Conservation (phyloP, 768 basidiomycete species). For the Xerocomellus amylosporus region DNA sequence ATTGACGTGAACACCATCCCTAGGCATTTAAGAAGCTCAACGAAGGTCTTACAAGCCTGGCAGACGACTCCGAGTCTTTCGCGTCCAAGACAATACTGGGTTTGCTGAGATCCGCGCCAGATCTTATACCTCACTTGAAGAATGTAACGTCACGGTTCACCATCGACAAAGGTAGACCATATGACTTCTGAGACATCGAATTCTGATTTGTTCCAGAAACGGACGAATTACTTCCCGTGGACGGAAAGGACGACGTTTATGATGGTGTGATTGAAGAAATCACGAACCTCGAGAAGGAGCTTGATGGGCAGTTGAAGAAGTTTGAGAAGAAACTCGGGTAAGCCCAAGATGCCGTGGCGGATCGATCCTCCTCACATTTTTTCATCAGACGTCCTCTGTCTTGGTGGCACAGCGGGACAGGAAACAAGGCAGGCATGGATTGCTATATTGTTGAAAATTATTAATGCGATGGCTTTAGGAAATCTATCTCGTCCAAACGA, state of each 20-base stretch:
- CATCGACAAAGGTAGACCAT: conserved; percentile 52
- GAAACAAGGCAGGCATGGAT: conserved; percentile 61
- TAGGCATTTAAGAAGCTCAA: conserved; percentile 77
- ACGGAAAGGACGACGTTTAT: conserved; percentile 85
- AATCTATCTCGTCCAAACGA: conserved; percentile 84
- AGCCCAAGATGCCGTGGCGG: conserved; percentile 2
- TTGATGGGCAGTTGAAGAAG: conserved; percentile 65
- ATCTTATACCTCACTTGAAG: conserved; percentile 67
- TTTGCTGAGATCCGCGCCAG: conserved; percentile 77
- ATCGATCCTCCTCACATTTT: conserved; percentile 15
- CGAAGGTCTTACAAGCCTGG: conserved; percentile 60
- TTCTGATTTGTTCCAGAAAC: conserved; percentile 42
- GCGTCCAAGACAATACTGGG: conserved; percentile 72
- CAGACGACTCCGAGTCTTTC: conserved; percentile 68
- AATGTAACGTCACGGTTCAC: conserved; percentile 69
- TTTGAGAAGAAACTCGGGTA: conserved; percentile 71
- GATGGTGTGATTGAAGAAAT: conserved; percentile 78
- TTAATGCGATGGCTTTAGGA: conserved; percentile 50
- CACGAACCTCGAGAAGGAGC: conserved; percentile 58
- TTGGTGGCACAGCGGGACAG: conserved; percentile 77
- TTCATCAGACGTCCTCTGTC: conserved; percentile 45
- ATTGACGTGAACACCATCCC: conserved; percentile 5
- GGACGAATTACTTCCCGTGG: conserved; percentile 72
- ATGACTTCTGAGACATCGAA: conserved; percentile 6
- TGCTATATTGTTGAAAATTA: neutral